A percentile compares a stretch with the other conserved stretches of the same genome.
Conservation (phyloP, 1,284 basidiomycete genomes). For the Trichosporon coremiiforme region DNA sequence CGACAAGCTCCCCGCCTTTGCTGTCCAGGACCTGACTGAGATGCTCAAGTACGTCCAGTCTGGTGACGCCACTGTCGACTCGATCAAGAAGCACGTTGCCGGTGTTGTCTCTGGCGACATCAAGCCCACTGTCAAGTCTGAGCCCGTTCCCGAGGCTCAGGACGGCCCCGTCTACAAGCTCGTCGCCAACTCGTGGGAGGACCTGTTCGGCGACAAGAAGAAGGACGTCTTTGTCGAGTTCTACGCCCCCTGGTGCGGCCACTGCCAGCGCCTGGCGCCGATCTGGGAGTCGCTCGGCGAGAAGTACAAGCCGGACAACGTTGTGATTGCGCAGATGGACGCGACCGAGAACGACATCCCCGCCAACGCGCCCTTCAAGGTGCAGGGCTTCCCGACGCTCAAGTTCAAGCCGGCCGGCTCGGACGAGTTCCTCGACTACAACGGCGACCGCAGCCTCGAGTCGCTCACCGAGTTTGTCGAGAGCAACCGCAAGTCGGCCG, state of each 20-base stretch:
- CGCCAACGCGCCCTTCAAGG: conserved; percentile 77
- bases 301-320: conserved; percentile 77
- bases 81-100: conserved; percentile 64
- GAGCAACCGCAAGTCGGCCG: conserved; percentile 67
- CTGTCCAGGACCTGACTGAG: conserved; percentile 80
- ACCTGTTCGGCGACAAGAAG: conserved; percentile 77
- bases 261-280: conserved; percentile 73
- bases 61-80: conserved; percentile 59
- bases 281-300: conserved; percentile 91
- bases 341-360: conserved; percentile 97
- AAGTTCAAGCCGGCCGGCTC: conserved; percentile 94
- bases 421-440: conserved; percentile 85
- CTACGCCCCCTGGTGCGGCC: conserved; percentile 86
- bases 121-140: conserved; percentile 84
- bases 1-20: conserved; percentile 89
- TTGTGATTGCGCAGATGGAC: conserved; percentile 94
- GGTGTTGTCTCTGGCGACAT: conserved; percentile 75
- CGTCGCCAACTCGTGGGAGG: conserved; percentile 87
- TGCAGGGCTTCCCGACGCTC: conserved; percentile 84
- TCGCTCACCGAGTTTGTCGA: conserved; percentile 81
- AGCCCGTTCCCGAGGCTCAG: conserved; percentile 80
- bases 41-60: conserved; percentile 87
- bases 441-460: conserved; percentile 86
- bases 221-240: conserved; percentile 98
- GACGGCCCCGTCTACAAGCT: conserved; percentile 80